phyloP scores from a whole-genome alignment of 1,284 basidiomycete genomes.

The Pisolithus thermaeus region DNA sequence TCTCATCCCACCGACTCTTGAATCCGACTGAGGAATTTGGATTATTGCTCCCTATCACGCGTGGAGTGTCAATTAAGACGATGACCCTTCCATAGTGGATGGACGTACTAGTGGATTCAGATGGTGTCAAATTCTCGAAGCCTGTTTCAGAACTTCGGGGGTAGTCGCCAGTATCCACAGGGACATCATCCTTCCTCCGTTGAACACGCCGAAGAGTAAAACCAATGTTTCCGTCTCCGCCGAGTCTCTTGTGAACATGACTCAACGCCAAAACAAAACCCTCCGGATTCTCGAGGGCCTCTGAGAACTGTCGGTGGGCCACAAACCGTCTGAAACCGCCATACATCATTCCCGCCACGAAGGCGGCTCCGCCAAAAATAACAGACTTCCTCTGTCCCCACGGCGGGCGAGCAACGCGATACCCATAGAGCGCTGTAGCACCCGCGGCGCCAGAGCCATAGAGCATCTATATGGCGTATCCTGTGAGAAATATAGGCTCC shows the following conservation, averaged over 20 bases:
- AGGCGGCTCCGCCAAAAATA: constrained; percentile 21
- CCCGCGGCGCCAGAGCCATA: constrained; percentile 25
- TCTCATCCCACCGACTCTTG: constrained; percentile 55
- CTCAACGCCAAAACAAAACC: constrained; percentile 36
- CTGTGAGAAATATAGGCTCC: constrained; percentile 1
- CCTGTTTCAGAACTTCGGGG: constrained; percentile 6
- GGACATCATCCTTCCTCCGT: constrained; percentile 8
- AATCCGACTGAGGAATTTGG: constrained; percentile 16
- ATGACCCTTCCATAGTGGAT: background rate
- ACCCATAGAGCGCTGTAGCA: constrained; percentile 25
- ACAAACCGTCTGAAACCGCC: constrained; percentile 37
- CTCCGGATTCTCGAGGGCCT: constrained; percentile 42
- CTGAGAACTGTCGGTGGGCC: constrained; percentile 41
- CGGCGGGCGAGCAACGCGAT: constrained; percentile 22
- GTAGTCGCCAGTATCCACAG: constrained; percentile 5
- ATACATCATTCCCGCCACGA: constrained; percentile 24
- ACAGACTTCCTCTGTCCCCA: constrained; percentile 22
- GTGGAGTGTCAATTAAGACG: background rate
- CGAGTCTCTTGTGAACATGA: constrained; percentile 32
- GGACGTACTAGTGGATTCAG: constrained; percentile 10
- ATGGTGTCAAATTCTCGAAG: constrained; percentile 20
- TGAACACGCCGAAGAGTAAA: constrained; percentile 18
- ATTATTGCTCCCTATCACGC: constrained; percentile 5
- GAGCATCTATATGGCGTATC: constrained; percentile 14
- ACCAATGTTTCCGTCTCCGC: constrained; percentile 23